A percentile compares a stretch with the other conserved stretches of the same genome.
These are phyloP conservation scores for Aulographum hederae DNA, from an alignment of 2,329 filamentous ascomycete genomes.

Conservation along the genomic window DNA sequence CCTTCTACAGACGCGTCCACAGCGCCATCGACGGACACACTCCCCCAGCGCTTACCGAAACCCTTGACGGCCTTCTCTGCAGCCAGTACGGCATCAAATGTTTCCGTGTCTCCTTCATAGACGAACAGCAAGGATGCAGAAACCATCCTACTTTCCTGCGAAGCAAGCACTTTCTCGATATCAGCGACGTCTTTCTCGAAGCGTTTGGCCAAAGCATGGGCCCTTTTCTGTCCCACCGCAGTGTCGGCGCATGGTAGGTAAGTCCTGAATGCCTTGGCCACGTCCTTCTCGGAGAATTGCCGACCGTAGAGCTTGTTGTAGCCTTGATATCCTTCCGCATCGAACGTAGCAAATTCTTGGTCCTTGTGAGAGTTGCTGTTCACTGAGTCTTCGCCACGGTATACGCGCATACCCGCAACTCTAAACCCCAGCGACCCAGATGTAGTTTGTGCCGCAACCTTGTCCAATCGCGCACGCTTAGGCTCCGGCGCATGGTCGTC, in stretches of 20 bases:
- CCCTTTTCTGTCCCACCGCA: conserved; percentile 21
- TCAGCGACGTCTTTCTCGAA: conserved; percentile 30
- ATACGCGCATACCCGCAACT: conserved; percentile 47
- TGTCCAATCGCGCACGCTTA: conserved; percentile 41
- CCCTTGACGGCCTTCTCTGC: conserved; percentile 5
- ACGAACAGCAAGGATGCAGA: conserved; percentile 45
- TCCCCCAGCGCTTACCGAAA: conserved; percentile 2
- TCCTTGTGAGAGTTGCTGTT: conserved; percentile 13
- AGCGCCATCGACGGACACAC: background rate
- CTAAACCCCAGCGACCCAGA: conserved; percentile 42
- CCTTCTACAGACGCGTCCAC: conserved; percentile 10
- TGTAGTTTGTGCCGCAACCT: conserved; percentile 39
- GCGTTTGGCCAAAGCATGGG: conserved; percentile 27
- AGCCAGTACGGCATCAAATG: conserved; percentile 26
- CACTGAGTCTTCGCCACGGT: conserved; percentile 11
- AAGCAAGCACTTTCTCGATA: conserved; percentile 37
- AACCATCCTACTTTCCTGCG: conserved; percentile 49
- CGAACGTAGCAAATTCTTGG: conserved; percentile 7
- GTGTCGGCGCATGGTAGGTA: conserved; percentile 23
- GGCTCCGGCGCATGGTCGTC: conserved; percentile 46
- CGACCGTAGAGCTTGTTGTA: conserved; percentile 52
- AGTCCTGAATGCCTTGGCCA: conserved; percentile 37
- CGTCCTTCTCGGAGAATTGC: conserved; percentile 34
- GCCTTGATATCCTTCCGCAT: conserved; percentile 34
- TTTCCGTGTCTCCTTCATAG: conserved; percentile 44